Base-by-base conservation (phyloP, 345 rosid genomes). In the Moricandia moricandioides region DNA sequence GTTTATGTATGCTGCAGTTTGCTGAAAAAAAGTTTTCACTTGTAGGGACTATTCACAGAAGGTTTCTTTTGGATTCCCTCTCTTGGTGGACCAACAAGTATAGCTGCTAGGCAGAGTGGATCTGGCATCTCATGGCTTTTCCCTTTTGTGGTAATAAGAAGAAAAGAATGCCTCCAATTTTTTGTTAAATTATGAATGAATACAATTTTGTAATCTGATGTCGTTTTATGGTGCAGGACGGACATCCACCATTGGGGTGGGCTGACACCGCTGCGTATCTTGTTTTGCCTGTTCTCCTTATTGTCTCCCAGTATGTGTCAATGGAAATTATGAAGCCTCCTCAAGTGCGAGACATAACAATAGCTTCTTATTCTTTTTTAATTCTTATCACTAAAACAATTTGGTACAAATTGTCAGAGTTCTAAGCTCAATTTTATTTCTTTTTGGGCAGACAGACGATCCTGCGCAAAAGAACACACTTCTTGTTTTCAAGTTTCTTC, bases 251-350 rank as follows among this genome's bases (percentile, higher is more conserved):
- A 52, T 70, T 95, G 74, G 99, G 99, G 14, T 95, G 99, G 99
- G 64, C 56, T 24, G 97, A 95, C 78, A 95, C 99, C 54, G 83
- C 83, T 4, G 99, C 99, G 68, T 95, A 95, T 85, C 91, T 95
- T 77, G 99, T 95, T 81, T 85, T 95, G 71, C 99, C 99, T 61
- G 91, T 95, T 70, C 97, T 92, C 29, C 97, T 95, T 56, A 87
- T 95, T 55, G 85, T 40, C 78, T 92, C 97, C 39, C 99, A 95
- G 67, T 95, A 80, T 66, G 88, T 88, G 39, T 95, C 99, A 4
- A 95, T 95, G 99, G 99, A 95, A 85, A 80, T 95, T 69, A 95
- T 95, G 99, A 95, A 95, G 82, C 97, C 99, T 73, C 97, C 99
- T 71, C 97, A 95, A 90, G 99, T 90, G 65, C 81, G 88, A 80